Base-by-base conservation (phyloP, 345 rosid genomes). In the Hirschfeldia incana region DNA sequence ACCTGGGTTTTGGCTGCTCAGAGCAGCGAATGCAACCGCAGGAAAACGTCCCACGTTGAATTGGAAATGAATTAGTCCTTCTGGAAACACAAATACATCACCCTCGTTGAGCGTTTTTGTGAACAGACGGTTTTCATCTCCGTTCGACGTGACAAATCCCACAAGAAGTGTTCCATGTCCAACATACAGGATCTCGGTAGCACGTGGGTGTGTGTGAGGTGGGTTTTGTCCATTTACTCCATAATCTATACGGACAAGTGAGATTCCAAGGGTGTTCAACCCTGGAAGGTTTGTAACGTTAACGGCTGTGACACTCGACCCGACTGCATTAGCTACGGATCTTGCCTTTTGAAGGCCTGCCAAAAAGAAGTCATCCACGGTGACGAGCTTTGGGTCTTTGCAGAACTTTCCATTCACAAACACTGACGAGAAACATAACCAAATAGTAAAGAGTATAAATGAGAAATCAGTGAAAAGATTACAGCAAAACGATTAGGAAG, bases 201-300 rank as follows among this genome's bases (percentile, higher is more conserved):
- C 46, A 39, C 46, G 46, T 39, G 46, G 46, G 46, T 39, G 46
- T 12, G 46, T 39, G 46, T 39, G 46, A 39, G 46, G 46, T 39
- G 46, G 46, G 46, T 39, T 39, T 39, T 39, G 46, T 39, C 46
- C 46, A 39, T 39, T 39, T 39, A 39, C 46, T 39, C 46, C 46
- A 39, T 39, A 39, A 39, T 39, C 46, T 39, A 39, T 39, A 10
- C 46, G 46, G 46, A 39, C 46, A 39, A 39, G 46, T 1, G 82
- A 78, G 78, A 79, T 67, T 33, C 78, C 82, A 58, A 79, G 74
- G 4, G 82, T 78, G 69, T 78, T 78, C n/a, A 78, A 5, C 2
- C 82, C 77, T 3, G 13, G 77, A 57, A 78, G 16, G 1, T 74
- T 16, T 60, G 28, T 15, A 12, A 36, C 79, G 34, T 34, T 74